Evolutionary conservation across 306 rosid species (phyloP).

Genomic region (Dryas drummondii): DNA sequence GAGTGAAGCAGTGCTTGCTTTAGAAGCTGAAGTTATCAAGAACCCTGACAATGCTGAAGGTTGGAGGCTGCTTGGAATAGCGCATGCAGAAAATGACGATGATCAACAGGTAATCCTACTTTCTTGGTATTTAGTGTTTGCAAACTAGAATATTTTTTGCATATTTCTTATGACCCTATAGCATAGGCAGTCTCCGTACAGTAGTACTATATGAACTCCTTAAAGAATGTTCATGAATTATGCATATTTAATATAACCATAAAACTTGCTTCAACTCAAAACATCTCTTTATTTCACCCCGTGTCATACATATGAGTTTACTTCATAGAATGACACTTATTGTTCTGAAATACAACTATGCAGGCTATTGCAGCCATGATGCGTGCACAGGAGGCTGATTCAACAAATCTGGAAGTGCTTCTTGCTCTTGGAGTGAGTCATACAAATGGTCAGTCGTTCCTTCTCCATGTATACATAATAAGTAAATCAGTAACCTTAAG

Average conservation of each 20-base stretch:
- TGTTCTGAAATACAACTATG: conserved; percentile 16
- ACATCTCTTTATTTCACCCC: neutral
- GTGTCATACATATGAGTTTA: conserved; percentile 6
- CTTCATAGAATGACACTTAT: conserved; percentile 8
- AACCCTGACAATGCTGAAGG: conserved; percentile 95
- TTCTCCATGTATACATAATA: conserved; percentile 4
- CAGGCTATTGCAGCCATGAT: conserved; percentile 99
- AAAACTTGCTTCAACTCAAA: neutral
- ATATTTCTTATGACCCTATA: neutral
- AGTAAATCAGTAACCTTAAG: neutral
- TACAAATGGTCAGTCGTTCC: conserved; percentile 79
- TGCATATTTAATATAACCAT: neutral
- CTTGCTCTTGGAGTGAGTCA: conserved; percentile 99
- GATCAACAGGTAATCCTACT: conserved; percentile 77
- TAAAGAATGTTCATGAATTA: neutral
- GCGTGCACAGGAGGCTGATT: conserved; percentile 96
- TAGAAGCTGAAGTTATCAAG: conserved; percentile 98
- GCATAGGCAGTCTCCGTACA: neutral
- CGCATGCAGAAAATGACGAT: conserved; percentile 98
- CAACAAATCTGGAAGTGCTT: conserved; percentile 96
- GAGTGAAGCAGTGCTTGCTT: conserved; percentile 99
- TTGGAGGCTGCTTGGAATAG: conserved; percentile 98
- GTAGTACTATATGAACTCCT: neutral
- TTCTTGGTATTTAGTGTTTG: conserved; percentile 8
- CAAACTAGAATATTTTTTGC: neutral